A percentile compares a stretch with the other conserved stretches of the same genome.
Evolutionary conservation across 805 yeast genomes (phyloP).

Genomic region (Saccharomycopsis synnaedendra): DNA sequence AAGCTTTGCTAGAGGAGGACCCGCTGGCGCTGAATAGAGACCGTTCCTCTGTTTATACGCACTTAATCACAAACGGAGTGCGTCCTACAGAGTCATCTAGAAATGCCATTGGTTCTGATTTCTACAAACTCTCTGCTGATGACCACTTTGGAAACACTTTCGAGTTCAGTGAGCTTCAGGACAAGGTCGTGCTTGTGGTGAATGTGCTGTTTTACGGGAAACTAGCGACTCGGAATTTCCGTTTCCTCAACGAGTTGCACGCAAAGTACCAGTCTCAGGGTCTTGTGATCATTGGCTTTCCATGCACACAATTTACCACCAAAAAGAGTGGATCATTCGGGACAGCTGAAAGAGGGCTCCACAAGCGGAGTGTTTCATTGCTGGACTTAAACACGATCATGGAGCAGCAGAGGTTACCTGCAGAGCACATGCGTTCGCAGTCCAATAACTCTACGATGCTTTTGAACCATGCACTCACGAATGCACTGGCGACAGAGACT

Average conservation of each 20-base stretch:
- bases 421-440: neutral
- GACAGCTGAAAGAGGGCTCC: neutral
- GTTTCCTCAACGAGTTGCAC: conserved; percentile 4
- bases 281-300: conserved; percentile 11
- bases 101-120: conserved; percentile 2
- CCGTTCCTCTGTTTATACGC: conserved; percentile 5
- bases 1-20: too few species aligned
- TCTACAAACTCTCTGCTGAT: conserved; percentile 5
- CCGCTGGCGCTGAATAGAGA: neutral
- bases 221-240: conserved; percentile 2
- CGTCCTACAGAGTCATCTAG: conserved; percentile 3
- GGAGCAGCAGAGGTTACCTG: neutral
- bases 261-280: conserved; percentile 1
- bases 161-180: conserved; percentile 6
- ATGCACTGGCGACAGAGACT: neutral
- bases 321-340: neutral
- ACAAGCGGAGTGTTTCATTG: conserved; percentile 7
- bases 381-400: conserved; percentile 1
- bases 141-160: conserved; percentile 8
- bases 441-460: neutral
- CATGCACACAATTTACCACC: conserved; percentile 9
- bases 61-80: conserved; percentile 10
- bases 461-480: neutral
- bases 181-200: conserved; percentile 11
- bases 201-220: conserved; percentile 5